Percentiles rank a stretch among this genome's conserved stretches.
Evolutionary conservation across 148 eudicot genomes (phyloP).

Genomic region (Diospyros kaki): DNA sequence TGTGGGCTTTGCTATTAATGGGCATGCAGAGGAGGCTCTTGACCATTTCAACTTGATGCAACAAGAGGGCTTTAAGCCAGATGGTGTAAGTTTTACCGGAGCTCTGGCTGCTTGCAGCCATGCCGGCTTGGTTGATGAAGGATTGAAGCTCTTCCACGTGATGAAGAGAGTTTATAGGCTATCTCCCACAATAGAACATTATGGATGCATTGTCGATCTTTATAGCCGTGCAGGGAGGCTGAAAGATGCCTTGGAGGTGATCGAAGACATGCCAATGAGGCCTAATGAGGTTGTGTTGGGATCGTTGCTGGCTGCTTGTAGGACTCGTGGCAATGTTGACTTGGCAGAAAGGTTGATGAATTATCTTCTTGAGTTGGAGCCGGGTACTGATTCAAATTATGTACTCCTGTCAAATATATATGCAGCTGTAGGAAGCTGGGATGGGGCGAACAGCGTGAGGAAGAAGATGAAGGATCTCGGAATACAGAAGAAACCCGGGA

Average conservation of each 20-base stretch:
- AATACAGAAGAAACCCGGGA: slow-evolving; percentile 47
- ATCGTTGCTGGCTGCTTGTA: slow-evolving; percentile 53
- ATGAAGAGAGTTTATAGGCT: slow-evolving; percentile 36
- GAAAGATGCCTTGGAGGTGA: slow-evolving; percentile 37
- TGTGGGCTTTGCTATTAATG: slow-evolving; percentile 47
- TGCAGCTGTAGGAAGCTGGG: slow-evolving; percentile 53
- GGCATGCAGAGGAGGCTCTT: slow-evolving; percentile 40
- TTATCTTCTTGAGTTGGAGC: slow-evolving; percentile 35
- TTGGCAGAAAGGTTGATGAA: slow-evolving; percentile 48
- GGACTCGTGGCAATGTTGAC: slow-evolving; percentile 36
- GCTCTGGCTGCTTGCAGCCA: slow-evolving; percentile 60
- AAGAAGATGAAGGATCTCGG: slow-evolving; percentile 49
- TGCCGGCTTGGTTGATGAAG: slow-evolving; percentile 47
- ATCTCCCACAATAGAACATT: slow-evolving; percentile 48
- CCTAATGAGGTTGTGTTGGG: slow-evolving; percentile 52
- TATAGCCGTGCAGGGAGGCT: slow-evolving; percentile 54
- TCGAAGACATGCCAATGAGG: slow-evolving; percentile 49
- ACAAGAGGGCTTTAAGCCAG: slow-evolving; percentile 35
- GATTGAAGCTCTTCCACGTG: slow-evolving; percentile 30
- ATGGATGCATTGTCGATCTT: slow-evolving; percentile 58
- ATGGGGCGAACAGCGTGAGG: slow-evolving; percentile 41
- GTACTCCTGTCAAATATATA: slow-evolving; percentile 55
- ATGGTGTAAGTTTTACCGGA: slow-evolving; percentile 51
- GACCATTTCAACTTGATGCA: slow-evolving; percentile 32
- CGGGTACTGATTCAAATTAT: slow-evolving; percentile 38